Evolutionary conservation across 345 rosid genomes (phyloP), one percentile per base, ranked within the genome.

Genomic region (Balakata baccata): DNA sequence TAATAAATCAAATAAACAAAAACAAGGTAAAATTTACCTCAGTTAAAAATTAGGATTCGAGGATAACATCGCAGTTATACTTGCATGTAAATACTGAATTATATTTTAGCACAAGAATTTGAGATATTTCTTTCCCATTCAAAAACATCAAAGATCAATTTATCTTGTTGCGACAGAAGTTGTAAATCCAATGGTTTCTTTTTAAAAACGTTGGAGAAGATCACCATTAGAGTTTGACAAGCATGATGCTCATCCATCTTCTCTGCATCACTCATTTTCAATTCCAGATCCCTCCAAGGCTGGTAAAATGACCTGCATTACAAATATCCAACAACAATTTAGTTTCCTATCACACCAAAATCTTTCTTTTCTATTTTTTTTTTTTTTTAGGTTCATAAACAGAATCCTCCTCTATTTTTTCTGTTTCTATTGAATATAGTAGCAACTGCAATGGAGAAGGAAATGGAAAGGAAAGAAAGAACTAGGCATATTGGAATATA

Each of bases 271-370:
- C 80, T 84, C 34, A 22, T 64, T 73, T 88, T 86, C 5, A 74
- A 75, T 17, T 87, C 77, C 46, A 67, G 80, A 80, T 88, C 86
- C 87, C 79, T 80, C 97, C 91, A 87, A 6, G 93, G 82, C 79
- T 84, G 85, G 68, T 82, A 73, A 85, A 79, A 94, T 11, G 97
- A 86, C 98, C 98, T 92, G 84, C 70, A 29, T 47, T 70, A 59
- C 74, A 43, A n/a, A 46, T 13, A 64, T 12, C 64, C 17, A 29
- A 67, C 16, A 10, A 46, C 17, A 29, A 25, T 54, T 68, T n/a
- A 59, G 51, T 46, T 68, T 23, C 16, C 4, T 8, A 3, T 0
- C 3, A 47, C 18, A 41, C 8, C 38, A 22, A 11, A 22, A 13
- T 29, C 34, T 29, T 2, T 29, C 34, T 2, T 29, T 29, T 29